Evolutionary conservation across 805 yeast genomes (phyloP).

Genomic region (Komagataella populi): DNA sequence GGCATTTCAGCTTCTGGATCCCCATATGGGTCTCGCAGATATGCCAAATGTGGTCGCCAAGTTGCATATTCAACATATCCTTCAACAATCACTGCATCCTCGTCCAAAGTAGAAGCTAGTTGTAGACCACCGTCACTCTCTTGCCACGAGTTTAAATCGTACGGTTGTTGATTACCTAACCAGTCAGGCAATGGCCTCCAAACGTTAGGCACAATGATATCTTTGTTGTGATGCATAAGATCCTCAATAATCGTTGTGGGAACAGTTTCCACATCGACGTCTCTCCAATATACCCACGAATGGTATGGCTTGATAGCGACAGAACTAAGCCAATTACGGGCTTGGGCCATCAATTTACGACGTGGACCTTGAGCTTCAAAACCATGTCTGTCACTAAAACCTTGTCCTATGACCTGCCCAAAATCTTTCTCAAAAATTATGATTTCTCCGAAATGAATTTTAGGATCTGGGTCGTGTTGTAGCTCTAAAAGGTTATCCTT

Average conservation of each 20-base stretch:
- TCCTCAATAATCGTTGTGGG: conserved; percentile 82
- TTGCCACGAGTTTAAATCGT: conserved; percentile 77
- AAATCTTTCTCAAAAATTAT: conserved; percentile 87
- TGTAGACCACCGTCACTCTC: conserved; percentile 74
- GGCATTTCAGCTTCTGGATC: conserved; percentile 90
- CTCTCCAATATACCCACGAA: conserved; percentile 95
- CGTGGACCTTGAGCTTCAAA: conserved; percentile 94
- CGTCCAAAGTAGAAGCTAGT: conserved; percentile 65
- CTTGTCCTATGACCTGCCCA: conserved; percentile 88
- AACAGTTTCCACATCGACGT: conserved; percentile 89
- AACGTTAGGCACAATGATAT: conserved; percentile 89
- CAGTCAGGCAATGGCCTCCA: conserved; percentile 87
- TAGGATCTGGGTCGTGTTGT: conserved; percentile 50
- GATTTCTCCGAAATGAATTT: conserved; percentile 66
- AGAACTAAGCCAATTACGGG: conserved; percentile 85
- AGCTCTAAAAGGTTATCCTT: conserved; percentile 40
- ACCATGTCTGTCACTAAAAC: conserved; percentile 87
- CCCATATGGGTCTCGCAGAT: conserved; percentile 88
- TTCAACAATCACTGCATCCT: conserved; percentile 93
- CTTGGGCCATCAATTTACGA: conserved; percentile 89
- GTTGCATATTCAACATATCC: conserved; percentile 97
- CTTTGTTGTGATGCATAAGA: conserved; percentile 81
- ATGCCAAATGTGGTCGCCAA: conserved; percentile 95
- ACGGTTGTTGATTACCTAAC: conserved; percentile 76
- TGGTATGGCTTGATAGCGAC: conserved; percentile 86